Evolutionary conservation across 108 stramenopile genomes (phyloP).

Genomic region (Epithemia pelagica): DNA sequence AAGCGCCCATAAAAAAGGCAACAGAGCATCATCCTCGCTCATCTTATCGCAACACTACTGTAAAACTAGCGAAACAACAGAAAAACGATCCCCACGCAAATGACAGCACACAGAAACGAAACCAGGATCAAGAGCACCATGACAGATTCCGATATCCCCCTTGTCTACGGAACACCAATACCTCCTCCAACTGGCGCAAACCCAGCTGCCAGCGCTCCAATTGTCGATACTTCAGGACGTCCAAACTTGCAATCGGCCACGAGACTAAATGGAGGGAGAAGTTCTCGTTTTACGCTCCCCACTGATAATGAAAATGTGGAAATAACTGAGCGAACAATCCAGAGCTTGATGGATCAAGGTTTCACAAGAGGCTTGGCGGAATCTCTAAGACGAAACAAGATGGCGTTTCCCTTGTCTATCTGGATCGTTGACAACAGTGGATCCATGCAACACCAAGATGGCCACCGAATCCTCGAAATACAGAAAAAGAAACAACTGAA

Average conservation of each 20-base stretch:
- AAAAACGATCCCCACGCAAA: too few relatives aligned
- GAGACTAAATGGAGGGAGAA: conserved; percentile 2
- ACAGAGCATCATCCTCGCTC: too few relatives aligned
- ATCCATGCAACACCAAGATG: conserved; percentile 67
- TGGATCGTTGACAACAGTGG: conserved; percentile 65
- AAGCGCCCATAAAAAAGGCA: too few relatives aligned
- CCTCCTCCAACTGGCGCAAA: conserved; percentile 1
- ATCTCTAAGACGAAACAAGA: conserved; percentile 36
- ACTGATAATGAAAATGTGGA: background rate
- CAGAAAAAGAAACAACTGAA: conserved; percentile 17
- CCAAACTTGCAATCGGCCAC: conserved; percentile 3
- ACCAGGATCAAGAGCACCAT: background rate
- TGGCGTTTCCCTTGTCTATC: conserved; percentile 31
- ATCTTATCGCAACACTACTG: too few relatives aligned
- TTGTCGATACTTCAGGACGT: background rate
- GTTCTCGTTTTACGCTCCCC: conserved; percentile 8
- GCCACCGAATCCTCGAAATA: conserved; percentile 67
- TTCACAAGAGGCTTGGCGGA: conserved; percentile 55
- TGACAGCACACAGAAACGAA: too few relatives aligned
- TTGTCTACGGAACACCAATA: conserved; percentile 4
- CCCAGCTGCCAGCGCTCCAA: background rate
- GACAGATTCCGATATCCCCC: background rate
- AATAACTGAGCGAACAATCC: background rate
- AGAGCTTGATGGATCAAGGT: conserved; percentile 42
- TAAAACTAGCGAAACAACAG: too few relatives aligned